Percentiles rank a stretch among this genome's conserved stretches.
These are phyloP conservation scores for Polytrichum commune DNA, from an alignment of 225 moss, liverwort and hornwort genomes.

Conservation along the genomic window DNA sequence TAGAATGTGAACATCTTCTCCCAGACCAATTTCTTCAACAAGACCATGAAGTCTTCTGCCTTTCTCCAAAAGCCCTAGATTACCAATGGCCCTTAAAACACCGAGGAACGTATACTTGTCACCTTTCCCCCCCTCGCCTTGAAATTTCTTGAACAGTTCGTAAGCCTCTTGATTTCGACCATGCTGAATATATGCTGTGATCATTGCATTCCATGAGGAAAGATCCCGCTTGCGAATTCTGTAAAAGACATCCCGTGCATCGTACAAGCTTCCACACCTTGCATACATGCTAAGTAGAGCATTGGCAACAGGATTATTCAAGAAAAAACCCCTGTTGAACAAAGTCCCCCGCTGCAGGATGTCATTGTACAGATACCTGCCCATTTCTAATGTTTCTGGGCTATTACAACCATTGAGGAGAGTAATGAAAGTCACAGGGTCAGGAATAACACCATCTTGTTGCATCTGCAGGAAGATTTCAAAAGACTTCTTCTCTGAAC, in stretches of 20 bases:
- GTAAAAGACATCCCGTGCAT: constrained; percentile 54
- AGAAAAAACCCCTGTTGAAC: neutral
- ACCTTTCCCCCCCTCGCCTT: constrained; percentile 31
- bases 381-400: constrained; percentile 30
- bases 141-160: constrained; percentile 37
- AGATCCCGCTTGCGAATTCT: constrained; percentile 40
- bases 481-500: constrained; percentile 31
- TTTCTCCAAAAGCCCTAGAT: constrained; percentile 29
- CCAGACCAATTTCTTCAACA: constrained; percentile 34
- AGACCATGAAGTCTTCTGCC: constrained; percentile 44
- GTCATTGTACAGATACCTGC: constrained; percentile 30
- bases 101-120: constrained; percentile 48
- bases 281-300: constrained; percentile 57
- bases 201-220: constrained; percentile 54
- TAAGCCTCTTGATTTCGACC: constrained; percentile 34
- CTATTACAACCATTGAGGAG: constrained; percentile 45
- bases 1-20: constrained; percentile 36
- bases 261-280: constrained; percentile 43
- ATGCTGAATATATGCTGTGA: constrained; percentile 36
- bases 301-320: constrained; percentile 27
- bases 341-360: constrained; percentile 27
- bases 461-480: constrained; percentile 45
- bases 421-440: constrained; percentile 42
- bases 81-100: constrained; percentile 27
- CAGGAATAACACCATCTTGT: constrained; percentile 21